Evolutionary conservation across 768 basidiomycete genomes (phyloP), one percentile per base, ranked within the genome.

Genomic region (Hygrocybe coccinea): DNA sequence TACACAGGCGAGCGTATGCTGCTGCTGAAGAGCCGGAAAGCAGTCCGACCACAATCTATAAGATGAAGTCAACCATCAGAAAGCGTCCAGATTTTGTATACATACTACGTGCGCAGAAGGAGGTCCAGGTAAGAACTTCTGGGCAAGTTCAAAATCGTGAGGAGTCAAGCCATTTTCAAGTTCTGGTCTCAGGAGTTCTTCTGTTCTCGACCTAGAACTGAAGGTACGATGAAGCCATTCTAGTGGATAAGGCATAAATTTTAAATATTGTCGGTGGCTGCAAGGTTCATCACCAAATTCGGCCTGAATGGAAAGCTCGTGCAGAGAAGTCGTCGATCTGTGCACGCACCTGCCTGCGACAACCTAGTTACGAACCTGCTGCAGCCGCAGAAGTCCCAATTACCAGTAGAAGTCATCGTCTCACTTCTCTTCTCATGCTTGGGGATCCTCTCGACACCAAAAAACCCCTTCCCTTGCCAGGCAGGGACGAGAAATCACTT

Each of bases 91-190:
- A 36, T 6, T 14, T 11, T 15, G 22, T 36, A 11, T 17, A 50
- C 36, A 3, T 2, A 79, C 76, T 37, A 64, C 68, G 60, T 75
- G 75, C 59, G 69, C 65, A 43, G 69, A 72, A 55, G 73, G 69
- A n/a, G 64, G 61, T 37, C 76, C 77, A 36, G 84, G 78, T 24
- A 84, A 67, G 71, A 86, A 87, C 24, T 64, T 64, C 55, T 74
- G 64, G 3, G 84, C 79, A 10, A 77, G 66, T 0, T 85, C 74
- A 65, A 79, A 86, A 72, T 88, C 86, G 52, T 75, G 77, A 17
- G 61, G 63, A 4, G 76, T 73, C 55, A 84, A 68, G 59, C 80
- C 82, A n/a, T 70, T 63, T 34, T 83, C 78, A 48, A 75, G 74
- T 59, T 84, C 76, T 48, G 81, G 81, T 4, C 72, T 66, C 21